These are phyloP conservation scores for Botryotinia convoluta DNA, from an alignment of 2,329 filamentous ascomycete genomes.

Conservation along the genomic window DNA sequence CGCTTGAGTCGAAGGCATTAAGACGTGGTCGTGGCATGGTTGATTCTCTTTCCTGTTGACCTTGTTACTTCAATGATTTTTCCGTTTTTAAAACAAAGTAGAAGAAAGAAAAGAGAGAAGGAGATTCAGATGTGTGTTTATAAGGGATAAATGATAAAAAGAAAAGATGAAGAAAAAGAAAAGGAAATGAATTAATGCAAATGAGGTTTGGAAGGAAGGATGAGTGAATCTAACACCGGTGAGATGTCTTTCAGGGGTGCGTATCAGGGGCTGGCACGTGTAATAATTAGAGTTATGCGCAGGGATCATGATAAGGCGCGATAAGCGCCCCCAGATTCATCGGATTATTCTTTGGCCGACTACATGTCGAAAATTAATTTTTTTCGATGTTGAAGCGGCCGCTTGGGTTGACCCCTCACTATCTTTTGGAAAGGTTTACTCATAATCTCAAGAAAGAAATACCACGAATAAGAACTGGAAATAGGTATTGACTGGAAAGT, in stretches of 20 bases:
- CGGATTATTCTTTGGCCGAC: constrained; percentile 6
- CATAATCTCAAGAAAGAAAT: neutral
- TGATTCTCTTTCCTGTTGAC: neutral
- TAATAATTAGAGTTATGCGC: neutral
- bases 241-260: constrained; percentile 3
- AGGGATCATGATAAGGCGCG: constrained; percentile 5
- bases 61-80: neutral
- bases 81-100: neutral
- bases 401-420: constrained; percentile 3
- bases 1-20: constrained; percentile 27
- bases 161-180: neutral
- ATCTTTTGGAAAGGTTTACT: neutral
- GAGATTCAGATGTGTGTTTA: no score
- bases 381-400: constrained; percentile 9
- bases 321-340: constrained; percentile 15
- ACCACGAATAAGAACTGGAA: no score
- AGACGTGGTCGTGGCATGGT: constrained; percentile 26
- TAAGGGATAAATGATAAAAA: neutral
- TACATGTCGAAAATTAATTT: neutral
- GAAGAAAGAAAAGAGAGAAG: neutral
- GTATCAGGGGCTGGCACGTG: constrained; percentile 21
- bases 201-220: neutral
- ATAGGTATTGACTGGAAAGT: no score
- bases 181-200: neutral
- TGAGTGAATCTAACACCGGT: constrained; percentile 6